Base-by-base conservation (phyloP, 2,329 filamentous ascomycete species). In the Fusarium oligoseptatum region DNA sequence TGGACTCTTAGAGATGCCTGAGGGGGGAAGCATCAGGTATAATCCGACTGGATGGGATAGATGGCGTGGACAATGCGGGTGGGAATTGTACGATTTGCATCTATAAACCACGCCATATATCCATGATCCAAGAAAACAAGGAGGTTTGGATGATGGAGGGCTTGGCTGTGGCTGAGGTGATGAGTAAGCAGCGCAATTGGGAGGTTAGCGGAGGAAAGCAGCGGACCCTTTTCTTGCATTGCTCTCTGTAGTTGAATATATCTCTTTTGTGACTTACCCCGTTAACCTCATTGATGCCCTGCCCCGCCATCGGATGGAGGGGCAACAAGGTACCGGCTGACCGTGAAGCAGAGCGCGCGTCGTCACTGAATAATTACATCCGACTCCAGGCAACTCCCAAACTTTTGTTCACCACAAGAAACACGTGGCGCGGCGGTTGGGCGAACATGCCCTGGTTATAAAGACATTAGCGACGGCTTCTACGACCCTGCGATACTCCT, bases 251-350 rank as follows among this genome's bases (percentile, higher is more conserved):
- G 8, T 6, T 61, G 29, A 69, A 74, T 73, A 66, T 27, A 9
- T n/a, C 39, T 15, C 2, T 60, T 69, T 61, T 10, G 14, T 43
- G 27, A 55, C 34, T 10, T 9, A 17, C 20, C 6, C 50, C 62
- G 58, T 29, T 74, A 74, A 24, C 39, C 5, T 22, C 20, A 75
- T 75, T 60, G 20, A 27, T 52, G 43, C 52, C 34, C 41, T 62
- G 56, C 74, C 74, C 71, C 74, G 63, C 74, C 71, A 75, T 70
- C 60, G 64, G 65, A 75, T 76, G 73, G 74, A 74, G 74, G 74
- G 74, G 73, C 74, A 76, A 71, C 72, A 74, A 74, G 72, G 71
- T 74, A 74, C 72, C 37, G 36, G 52, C 52, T 50, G 63, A 20
- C n/a, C 27, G 14, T 67, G 45, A 50, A 64, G 61, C 56, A 6